A percentile compares a stretch with the other conserved stretches of the same genome.
Evolutionary conservation across 176 grass and related monocot genomes (phyloP).

Genomic region (Ensete ventricosum): DNA sequence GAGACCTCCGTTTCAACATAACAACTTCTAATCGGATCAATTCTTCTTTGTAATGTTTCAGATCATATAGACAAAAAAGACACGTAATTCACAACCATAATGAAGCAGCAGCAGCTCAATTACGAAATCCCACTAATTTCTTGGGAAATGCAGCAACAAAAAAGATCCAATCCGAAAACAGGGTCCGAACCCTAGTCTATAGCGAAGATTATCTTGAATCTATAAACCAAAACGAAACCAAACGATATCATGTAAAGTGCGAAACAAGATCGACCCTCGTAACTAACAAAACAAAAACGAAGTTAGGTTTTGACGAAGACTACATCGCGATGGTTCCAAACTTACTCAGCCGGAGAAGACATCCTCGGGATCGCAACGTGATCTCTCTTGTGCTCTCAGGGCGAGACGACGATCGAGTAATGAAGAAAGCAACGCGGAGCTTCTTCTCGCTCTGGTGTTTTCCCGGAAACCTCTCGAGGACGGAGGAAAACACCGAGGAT

Average conservation of each 20-base stretch:
- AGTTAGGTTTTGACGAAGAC: neutral
- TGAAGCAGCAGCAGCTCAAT: neutral
- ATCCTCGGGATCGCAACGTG: neutral
- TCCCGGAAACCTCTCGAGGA: neutral
- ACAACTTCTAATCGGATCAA: neutral
- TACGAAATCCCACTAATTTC: neutral
- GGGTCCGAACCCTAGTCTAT: neutral
- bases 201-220: neutral
- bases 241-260: neutral
- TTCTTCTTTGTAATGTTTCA: neutral
- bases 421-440: neutral
- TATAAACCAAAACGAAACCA: neutral
- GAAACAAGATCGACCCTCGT: neutral
- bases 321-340: neutral
- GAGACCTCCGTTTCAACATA: no score
- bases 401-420: neutral
- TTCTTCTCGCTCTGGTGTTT: neutral
- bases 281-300: neutral
- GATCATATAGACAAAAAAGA: neutral
- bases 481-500: neutral
- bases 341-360: slow-evolving; percentile 2
- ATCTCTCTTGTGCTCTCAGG: neutral
- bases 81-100: no score
- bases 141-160: neutral
- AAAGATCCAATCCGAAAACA: neutral